phyloP scores from a whole-genome alignment of 2,329 filamentous ascomycete genomes.

The Aulographum hederae region DNA sequence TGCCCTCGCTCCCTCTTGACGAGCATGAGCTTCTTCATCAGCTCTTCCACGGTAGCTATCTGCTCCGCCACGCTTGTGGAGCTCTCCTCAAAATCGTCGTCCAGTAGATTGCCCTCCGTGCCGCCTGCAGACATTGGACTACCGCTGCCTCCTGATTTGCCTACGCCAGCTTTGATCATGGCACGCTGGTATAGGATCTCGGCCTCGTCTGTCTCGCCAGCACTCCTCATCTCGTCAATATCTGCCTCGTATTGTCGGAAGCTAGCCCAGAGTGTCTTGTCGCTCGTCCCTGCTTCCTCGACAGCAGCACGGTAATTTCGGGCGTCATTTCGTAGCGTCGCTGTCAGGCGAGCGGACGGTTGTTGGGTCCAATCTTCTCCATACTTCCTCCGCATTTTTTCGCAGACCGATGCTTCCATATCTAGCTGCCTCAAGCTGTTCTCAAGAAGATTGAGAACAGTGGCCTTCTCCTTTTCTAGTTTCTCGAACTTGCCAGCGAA shows the following conservation, averaged over 20 bases:
- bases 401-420: slow-evolving; percentile 93
- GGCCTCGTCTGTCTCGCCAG: slow-evolving; percentile 69
- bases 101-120: slow-evolving; percentile 63
- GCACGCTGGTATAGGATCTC: slow-evolving; percentile 80
- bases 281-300: slow-evolving; percentile 75
- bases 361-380: slow-evolving; percentile 94
- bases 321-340: slow-evolving; percentile 73
- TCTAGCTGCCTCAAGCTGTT: slow-evolving; percentile 75
- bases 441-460: slow-evolving; percentile 55
- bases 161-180: slow-evolving; percentile 57
- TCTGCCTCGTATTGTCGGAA: slow-evolving; percentile 72
- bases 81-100: slow-evolving; percentile 76
- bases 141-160: slow-evolving; percentile 41
- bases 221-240: slow-evolving; percentile 88
- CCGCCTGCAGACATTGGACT: slow-evolving; percentile 18
- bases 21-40: slow-evolving; percentile 76
- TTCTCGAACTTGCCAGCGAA: slow-evolving; percentile 65
- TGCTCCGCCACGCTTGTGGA: slow-evolving; percentile 72
- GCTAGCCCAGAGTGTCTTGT: slow-evolving; percentile 66
- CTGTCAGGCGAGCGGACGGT: slow-evolving; percentile 75
- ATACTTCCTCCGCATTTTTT: slow-evolving; percentile 98
- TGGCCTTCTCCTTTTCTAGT: slow-evolving; percentile 58
- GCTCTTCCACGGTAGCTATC: slow-evolving; percentile 72
- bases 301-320: slow-evolving; percentile 75
- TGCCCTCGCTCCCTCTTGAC: slow-evolving; percentile 85